Evolutionary conservation across 805 yeast genomes (phyloP).

Genomic region (Priceomyces castillae): DNA sequence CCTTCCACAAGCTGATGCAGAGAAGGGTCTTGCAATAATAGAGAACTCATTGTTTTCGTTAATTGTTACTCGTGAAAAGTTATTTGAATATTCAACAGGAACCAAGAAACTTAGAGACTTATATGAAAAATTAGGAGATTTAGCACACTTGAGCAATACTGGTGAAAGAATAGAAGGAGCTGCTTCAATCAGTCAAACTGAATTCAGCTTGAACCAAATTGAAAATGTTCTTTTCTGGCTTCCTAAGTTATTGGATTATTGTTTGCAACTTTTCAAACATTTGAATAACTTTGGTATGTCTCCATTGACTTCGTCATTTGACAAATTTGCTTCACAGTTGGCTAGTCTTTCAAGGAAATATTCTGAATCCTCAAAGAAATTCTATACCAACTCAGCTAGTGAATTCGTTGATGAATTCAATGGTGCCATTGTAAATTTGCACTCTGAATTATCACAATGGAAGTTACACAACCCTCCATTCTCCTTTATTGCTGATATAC

Average conservation of each 20-base stretch:
- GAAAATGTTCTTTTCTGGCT: slow-evolving; percentile 23
- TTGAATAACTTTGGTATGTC: slow-evolving; percentile 1
- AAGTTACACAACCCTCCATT: slow-evolving; percentile 23
- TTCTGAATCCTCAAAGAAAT: background rate
- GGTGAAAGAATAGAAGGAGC: slow-evolving; percentile 13
- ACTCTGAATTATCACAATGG: slow-evolving; percentile 26
- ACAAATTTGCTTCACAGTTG: background rate
- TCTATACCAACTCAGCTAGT: slow-evolving; percentile 7
- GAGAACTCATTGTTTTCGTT: slow-evolving; percentile 68
- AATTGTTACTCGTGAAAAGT: slow-evolving; percentile 50
- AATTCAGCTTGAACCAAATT: slow-evolving; percentile 16
- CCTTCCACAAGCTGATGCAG: slow-evolving; percentile 70
- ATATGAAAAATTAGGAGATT: slow-evolving; percentile 13
- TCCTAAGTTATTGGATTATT: slow-evolving; percentile 38
- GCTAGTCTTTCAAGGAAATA: background rate
- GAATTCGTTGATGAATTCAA: slow-evolving; percentile 14
- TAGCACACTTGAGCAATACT: slow-evolving; percentile 12
- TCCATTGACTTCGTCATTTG: background rate
- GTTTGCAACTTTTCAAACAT: slow-evolving; percentile 12
- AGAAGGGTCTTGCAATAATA: slow-evolving; percentile 69
- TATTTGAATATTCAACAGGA: slow-evolving; percentile 31
- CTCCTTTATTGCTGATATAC: slow-evolving; percentile 48
- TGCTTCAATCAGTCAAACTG: slow-evolving; percentile 16
- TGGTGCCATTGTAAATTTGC: background rate
- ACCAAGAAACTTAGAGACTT: slow-evolving; percentile 13